phyloP scores from a whole-genome alignment of 495 filamentous ascomycete genomes.

The Cercophora newfieldiana region DNA sequence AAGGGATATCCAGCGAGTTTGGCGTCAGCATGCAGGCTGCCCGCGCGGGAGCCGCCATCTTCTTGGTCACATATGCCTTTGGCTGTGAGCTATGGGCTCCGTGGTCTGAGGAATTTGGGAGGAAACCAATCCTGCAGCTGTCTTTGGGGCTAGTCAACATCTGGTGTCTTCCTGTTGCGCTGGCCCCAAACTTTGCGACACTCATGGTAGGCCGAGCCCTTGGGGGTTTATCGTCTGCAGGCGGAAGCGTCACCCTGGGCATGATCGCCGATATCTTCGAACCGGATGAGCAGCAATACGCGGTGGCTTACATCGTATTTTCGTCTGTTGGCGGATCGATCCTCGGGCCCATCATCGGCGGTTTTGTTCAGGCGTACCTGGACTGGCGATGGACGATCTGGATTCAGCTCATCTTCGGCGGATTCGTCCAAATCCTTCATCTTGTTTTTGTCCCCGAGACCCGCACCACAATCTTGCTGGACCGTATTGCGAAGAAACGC shows the following conservation, averaged over 20 bases:
- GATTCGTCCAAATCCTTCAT: conserved; percentile 62
- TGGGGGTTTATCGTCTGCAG: conserved; percentile 71
- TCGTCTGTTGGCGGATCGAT: conserved; percentile 75
- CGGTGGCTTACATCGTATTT: conserved; percentile 73
- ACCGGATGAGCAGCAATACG: conserved; percentile 69
- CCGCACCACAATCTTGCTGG: conserved; percentile 64
- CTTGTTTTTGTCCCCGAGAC: conserved; percentile 70
- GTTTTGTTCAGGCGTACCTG: conserved; percentile 66
- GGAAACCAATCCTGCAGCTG: conserved; percentile 70
- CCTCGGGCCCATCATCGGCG: conserved; percentile 77
- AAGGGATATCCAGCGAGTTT: conserved; percentile 62
- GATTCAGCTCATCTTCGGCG: conserved; percentile 78
- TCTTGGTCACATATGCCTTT: conserved; percentile 73
- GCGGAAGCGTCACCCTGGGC: conserved; percentile 77
- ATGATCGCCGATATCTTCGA: conserved; percentile 84
- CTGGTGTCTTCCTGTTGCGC: conserved; percentile 69
- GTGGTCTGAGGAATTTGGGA: conserved; percentile 78
- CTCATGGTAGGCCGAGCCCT: conserved; percentile 66
- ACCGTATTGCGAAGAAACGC: conserved; percentile 64
- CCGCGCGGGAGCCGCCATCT: conserved; percentile 66
- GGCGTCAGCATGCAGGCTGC: conserved; percentile 63
- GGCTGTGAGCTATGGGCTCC: conserved; percentile 83
- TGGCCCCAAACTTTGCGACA: conserved; percentile 68
- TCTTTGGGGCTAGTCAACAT: conserved; percentile 71
- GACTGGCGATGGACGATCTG: conserved; percentile 79